These are phyloP conservation scores for Apiospora arundinis DNA, from an alignment of 2,329 filamentous ascomycete genomes.

Conservation along the genomic window DNA sequence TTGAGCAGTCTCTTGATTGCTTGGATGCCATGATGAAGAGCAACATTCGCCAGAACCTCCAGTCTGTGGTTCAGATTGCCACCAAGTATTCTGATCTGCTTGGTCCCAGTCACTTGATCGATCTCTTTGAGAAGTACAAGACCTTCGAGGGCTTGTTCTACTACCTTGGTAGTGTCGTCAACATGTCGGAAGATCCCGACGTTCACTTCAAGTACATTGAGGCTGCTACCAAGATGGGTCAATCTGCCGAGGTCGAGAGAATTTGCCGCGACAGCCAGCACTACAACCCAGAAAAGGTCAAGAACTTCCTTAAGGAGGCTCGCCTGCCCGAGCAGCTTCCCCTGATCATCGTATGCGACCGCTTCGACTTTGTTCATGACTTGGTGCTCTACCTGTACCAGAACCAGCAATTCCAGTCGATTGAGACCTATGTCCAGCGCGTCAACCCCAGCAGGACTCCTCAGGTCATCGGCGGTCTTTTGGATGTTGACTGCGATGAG, in stretches of 20 bases:
- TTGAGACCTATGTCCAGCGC: slow-evolving; percentile 96
- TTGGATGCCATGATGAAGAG: slow-evolving; percentile 94
- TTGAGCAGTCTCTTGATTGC: slow-evolving; percentile 93
- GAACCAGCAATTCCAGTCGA: slow-evolving; percentile 98
- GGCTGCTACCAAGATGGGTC: slow-evolving; percentile 90
- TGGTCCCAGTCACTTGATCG: slow-evolving; percentile 85
- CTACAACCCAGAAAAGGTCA: slow-evolving; percentile 94
- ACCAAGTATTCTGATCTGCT: slow-evolving; percentile 98
- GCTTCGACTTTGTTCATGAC: slow-evolving; percentile 99
- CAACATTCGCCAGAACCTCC: slow-evolving; percentile 97
- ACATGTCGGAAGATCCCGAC: slow-evolving; percentile 91
- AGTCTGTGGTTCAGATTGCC: slow-evolving; percentile 91
- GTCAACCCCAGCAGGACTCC: slow-evolving; percentile 93
- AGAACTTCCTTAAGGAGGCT: slow-evolving; percentile 99
- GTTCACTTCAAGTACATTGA: slow-evolving; percentile 99
- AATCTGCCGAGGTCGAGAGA: slow-evolving; percentile 94
- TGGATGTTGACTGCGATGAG: slow-evolving; percentile 98
- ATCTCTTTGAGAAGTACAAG: slow-evolving; percentile 96
- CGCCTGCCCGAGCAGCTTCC: slow-evolving; percentile 90
- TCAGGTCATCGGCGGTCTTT: slow-evolving; percentile 87
- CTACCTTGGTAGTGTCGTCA: slow-evolving; percentile 97
- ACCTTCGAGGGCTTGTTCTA: slow-evolving; percentile 97
- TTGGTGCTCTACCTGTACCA: slow-evolving; percentile 96
- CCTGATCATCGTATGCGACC: slow-evolving; percentile 97
- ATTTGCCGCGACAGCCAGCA: slow-evolving; percentile 93